Conservation (phyloP, 768 basidiomycete species). For the Coprinellus micaceus region DNA sequence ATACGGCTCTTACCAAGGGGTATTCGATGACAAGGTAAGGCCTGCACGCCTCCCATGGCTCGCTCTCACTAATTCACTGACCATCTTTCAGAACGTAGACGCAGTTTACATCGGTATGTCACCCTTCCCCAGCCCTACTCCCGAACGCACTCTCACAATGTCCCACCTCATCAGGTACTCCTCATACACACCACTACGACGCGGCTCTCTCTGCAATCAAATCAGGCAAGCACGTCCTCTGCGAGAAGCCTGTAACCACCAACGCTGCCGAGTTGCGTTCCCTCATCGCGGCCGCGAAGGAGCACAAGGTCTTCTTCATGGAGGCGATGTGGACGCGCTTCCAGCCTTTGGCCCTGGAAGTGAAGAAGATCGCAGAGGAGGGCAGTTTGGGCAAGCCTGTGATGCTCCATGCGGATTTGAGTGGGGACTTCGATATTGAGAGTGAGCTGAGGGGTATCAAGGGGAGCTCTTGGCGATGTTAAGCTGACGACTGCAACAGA, state of each 20-base stretch:
- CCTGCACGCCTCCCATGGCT: background rate
- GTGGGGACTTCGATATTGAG: conserved; percentile 61
- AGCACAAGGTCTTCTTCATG: conserved; percentile 84
- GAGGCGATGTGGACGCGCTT: conserved; percentile 89
- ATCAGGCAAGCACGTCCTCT: conserved; percentile 81
- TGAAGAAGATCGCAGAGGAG: conserved; percentile 60
- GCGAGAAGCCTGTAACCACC: conserved; percentile 84
- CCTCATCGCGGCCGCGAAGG: conserved; percentile 69
- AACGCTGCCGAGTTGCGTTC: conserved; percentile 74
- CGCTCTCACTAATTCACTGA: background rate
- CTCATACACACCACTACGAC: conserved; percentile 79
- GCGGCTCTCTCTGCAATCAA: conserved; percentile 73
- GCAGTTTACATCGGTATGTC: conserved; percentile 55
- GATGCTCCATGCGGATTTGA: conserved; percentile 71
- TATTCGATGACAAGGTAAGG: conserved; percentile 65
- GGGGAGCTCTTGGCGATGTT: background rate
- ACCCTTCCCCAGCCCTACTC: background rate
- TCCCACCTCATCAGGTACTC: conserved; percentile 53
- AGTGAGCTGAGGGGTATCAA: conserved; percentile 35
- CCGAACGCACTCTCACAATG: background rate
- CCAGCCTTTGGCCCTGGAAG: conserved; percentile 62
- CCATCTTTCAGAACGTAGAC: conserved; percentile 57
- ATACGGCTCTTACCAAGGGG: conserved; percentile 70
- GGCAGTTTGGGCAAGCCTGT: conserved; percentile 66
- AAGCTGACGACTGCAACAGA: conserved; percentile 34